Evolutionary conservation across 352 stramenopile species (phyloP).

Genomic region (Phytophthora meadii): DNA sequence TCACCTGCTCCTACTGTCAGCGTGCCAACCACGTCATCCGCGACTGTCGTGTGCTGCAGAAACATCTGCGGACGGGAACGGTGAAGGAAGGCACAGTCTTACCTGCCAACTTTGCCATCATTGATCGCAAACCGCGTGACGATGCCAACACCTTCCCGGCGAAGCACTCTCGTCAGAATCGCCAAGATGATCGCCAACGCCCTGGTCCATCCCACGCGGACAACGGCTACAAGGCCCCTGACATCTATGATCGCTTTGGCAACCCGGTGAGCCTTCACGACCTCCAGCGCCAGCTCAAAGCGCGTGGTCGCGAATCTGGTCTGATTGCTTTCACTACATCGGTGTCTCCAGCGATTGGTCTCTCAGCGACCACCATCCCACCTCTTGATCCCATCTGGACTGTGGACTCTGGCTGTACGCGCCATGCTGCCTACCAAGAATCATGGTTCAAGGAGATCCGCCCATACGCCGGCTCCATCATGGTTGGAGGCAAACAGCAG

Average conservation of each 20-base stretch:
- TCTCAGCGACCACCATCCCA: background rate
- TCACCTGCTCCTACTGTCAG: background rate
- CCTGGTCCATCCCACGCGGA: background rate
- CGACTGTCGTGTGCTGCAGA: constrained; percentile 21
- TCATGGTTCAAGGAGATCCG: constrained; percentile 20
- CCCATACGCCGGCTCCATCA: constrained; percentile 2
- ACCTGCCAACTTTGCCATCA: constrained; percentile 16
- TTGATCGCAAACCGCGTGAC: background rate
- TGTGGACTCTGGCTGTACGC: constrained; percentile 19
- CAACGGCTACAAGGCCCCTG: background rate
- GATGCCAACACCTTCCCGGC: background rate
- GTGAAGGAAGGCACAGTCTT: constrained; percentile 25
- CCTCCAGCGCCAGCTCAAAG: constrained; percentile 3
- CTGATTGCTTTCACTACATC: constrained; percentile 13
- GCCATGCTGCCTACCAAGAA: background rate
- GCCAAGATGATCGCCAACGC: background rate
- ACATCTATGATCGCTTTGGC: constrained; percentile 11
- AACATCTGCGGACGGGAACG: constrained; percentile 5
- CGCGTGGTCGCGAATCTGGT: background rate
- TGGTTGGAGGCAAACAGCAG: constrained; percentile 15
- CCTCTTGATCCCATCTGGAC: constrained; percentile 14
- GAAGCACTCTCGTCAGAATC: background rate
- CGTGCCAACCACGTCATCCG: constrained; percentile 12
- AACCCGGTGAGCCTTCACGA: background rate
- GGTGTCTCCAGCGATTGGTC: background rate